phyloP scores from a whole-genome alignment of 139 green algal species.

The Tetraselmis chui region DNA sequence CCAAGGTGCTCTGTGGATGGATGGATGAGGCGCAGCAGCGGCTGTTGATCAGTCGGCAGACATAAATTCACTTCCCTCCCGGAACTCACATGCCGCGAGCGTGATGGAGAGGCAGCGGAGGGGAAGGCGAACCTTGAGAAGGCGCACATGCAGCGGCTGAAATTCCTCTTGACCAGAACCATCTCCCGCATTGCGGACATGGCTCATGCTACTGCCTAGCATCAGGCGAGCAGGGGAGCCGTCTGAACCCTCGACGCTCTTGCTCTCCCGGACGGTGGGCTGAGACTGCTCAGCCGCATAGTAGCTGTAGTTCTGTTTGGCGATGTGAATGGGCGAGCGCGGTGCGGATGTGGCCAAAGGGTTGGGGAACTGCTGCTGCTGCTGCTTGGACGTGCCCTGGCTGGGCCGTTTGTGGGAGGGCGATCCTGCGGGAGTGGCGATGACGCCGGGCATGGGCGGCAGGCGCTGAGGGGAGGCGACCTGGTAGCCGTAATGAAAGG shows the following conservation, averaged over 20 bases:
- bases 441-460: background rate
- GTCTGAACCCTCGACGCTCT: background rate
- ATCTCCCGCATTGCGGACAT: background rate
- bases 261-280: background rate
- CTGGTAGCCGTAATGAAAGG: background rate
- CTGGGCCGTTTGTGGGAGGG: no score
- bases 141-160: background rate
- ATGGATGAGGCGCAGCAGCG: no score
- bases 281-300: background rate
- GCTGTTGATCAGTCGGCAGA: no score
- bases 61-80: no score
- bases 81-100: no score
- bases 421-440: background rate
- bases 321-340: background rate
- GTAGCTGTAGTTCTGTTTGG: background rate
- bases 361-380: no score
- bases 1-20: background rate
- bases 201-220: background rate
- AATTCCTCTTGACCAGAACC: no score
- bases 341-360: background rate
- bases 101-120: no score
- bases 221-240: background rate
- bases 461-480: background rate
- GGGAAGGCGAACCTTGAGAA: background rate
- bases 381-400: background rate